phyloP scores from a whole-genome alignment of 768 basidiomycete genomes.

The Mycena sanguinolenta region DNA sequence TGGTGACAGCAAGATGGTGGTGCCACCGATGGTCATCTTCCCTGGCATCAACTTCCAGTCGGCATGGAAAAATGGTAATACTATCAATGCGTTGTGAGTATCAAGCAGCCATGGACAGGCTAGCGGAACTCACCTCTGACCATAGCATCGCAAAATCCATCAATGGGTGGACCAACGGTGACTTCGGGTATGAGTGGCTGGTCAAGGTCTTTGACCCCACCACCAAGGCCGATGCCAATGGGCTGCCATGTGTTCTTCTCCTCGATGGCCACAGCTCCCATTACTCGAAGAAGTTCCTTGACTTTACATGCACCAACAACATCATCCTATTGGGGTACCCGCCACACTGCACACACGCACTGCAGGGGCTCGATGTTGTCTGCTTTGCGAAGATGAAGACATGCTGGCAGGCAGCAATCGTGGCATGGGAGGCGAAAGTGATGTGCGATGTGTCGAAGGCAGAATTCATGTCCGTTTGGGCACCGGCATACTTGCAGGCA shows the following conservation, averaged over 20 bases:
- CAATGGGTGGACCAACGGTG: conserved; percentile 47
- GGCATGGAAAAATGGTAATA: conserved; percentile 42
- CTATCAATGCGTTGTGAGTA: conserved; percentile 42
- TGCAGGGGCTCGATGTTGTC: conserved; percentile 50
- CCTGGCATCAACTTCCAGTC: conserved; percentile 44
- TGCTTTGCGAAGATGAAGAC: conserved; percentile 39
- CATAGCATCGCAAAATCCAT: conserved; percentile 42
- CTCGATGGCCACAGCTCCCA: conserved; percentile 51
- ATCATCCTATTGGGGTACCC: conserved; percentile 49
- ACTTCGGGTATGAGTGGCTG: conserved; percentile 41
- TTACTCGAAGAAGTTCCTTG: conserved; percentile 39
- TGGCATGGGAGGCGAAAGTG: conserved; percentile 27
- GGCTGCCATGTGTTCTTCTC: conserved; percentile 40
- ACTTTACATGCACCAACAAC: conserved; percentile 40
- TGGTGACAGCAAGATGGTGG: conserved; percentile 41
- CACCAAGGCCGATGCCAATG: conserved; percentile 43
- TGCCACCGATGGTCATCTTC: conserved; percentile 41
- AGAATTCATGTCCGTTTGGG: conserved; percentile 46
- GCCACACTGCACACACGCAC: conserved; percentile 43
- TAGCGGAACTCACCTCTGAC: neutral
- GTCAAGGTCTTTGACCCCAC: conserved; percentile 44
- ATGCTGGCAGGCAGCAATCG: conserved; percentile 32
- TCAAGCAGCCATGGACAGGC: too few relatives aligned
- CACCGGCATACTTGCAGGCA: conserved; percentile 40
- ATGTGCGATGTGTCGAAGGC: conserved; percentile 40